Percentiles rank a stretch among this genome's conserved stretches.
Evolutionary conservation across 257 asterid genomes (phyloP).

Genomic region (Solanum microdontum): DNA sequence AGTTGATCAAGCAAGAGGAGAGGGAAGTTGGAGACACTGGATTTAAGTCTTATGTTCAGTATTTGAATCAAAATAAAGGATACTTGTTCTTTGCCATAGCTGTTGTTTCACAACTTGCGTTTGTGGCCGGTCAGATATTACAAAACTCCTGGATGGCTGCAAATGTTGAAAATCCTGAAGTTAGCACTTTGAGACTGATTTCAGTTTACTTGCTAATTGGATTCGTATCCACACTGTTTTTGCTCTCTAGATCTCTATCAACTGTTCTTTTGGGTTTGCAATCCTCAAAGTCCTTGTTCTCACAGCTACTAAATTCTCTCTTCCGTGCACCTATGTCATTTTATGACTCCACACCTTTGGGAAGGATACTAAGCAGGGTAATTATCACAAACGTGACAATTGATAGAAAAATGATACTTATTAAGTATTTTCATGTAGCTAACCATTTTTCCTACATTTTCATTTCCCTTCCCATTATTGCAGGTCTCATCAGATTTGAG

Average conservation of each 20-base stretch:
- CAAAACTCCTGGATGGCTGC: constrained; percentile 98
- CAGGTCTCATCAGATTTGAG: constrained; percentile 86
- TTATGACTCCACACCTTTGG: constrained; percentile 87
- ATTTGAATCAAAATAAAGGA: constrained; percentile 67
- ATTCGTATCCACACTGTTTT: constrained; percentile 29
- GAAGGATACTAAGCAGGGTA: constrained; percentile 79
- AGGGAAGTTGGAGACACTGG: constrained; percentile 83
- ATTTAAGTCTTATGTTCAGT: constrained; percentile 57
- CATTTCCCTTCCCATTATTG: background rate
- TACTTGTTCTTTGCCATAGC: constrained; percentile 42
- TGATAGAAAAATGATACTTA: background rate
- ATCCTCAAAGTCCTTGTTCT: constrained; percentile 59
- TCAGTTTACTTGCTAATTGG: constrained; percentile 70
- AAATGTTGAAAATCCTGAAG: constrained; percentile 51
- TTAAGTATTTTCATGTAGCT: background rate
- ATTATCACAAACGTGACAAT: background rate
- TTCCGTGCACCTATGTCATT: constrained; percentile 94
- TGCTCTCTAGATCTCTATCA: constrained; percentile 40
- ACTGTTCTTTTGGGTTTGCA: constrained; percentile 57
- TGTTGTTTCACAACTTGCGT: constrained; percentile 40
- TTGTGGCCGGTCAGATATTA: constrained; percentile 39
- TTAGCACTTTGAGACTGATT: constrained; percentile 46
- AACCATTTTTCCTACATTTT: background rate
- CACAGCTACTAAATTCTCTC: constrained; percentile 52
- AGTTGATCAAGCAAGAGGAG: constrained; percentile 79